A percentile compares a stretch with the other conserved stretches of the same genome.
Evolutionary conservation across 164 flowering plant genomes (phyloP).

Genomic region (Annona cherimola): DNA sequence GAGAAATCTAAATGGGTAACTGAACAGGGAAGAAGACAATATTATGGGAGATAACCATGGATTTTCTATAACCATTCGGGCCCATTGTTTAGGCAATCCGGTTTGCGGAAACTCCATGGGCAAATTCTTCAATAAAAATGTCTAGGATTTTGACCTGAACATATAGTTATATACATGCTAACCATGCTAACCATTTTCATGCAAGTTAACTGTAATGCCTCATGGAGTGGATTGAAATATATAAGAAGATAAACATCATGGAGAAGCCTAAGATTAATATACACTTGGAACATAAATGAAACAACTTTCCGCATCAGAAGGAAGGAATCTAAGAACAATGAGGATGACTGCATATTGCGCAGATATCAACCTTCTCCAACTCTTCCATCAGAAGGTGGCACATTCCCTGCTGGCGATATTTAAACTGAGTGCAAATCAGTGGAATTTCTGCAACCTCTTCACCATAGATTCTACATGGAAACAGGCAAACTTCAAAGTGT

Average conservation of each 20-base stretch:
- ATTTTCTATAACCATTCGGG: neutral
- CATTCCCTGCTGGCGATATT: constrained; percentile 80
- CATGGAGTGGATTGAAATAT: no score
- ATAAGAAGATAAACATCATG: no score
- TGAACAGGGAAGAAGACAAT: neutral
- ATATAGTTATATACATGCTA: no score
- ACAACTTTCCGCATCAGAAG: no score
- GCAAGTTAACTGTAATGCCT: no score
- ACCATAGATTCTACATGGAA: constrained; percentile 53
- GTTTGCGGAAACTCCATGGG: neutral
- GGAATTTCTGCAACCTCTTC: constrained; percentile 87
- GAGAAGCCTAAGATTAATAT: no score
- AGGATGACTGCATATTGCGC: neutral
- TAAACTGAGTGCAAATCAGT: constrained; percentile 66
- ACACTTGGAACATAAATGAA: no score
- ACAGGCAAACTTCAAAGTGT: neutral
- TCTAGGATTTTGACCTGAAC: no score
- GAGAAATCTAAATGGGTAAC: neutral
- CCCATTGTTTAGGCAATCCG: neutral
- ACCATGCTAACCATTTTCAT: no score
- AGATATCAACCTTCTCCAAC: constrained; percentile 38
- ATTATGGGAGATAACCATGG: neutral
- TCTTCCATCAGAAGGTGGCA: constrained; percentile 66
- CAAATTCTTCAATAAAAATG: neutral
- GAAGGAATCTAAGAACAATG: no score